A percentile compares a stretch with the other conserved stretches of the same genome.
Conservation (phyloP, 1,284 basidiomycete genomes). For the Pterula multifida region DNA sequence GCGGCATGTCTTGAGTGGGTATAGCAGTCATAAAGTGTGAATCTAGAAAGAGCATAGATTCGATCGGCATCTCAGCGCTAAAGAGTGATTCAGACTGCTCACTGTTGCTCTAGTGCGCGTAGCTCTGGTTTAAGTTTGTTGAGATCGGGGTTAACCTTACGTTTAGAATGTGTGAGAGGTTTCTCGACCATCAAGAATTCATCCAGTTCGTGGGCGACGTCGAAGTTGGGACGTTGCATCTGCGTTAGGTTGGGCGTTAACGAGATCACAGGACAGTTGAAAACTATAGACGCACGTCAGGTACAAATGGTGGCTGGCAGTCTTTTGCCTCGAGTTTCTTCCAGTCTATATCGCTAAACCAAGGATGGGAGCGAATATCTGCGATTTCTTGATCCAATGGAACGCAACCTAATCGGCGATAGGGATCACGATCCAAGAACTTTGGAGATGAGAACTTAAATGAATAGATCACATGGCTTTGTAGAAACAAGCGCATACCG, state of each 20-base stretch:
- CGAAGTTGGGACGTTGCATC: constrained; percentile 97
- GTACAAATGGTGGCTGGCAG: constrained; percentile 78
- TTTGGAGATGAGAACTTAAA: constrained; percentile 19
- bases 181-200: constrained; percentile 95
- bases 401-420: constrained; percentile 74
- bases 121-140: constrained; percentile 82
- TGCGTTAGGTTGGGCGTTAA: too few relatives aligned
- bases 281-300: constrained; percentile 63
- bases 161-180: constrained; percentile 87
- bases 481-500: constrained; percentile 29
- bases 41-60: constrained; percentile 27
- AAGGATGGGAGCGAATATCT: constrained; percentile 72
- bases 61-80: constrained; percentile 1
- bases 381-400: constrained; percentile 64
- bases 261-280: constrained; percentile 7
- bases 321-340: constrained; percentile 72
- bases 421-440: constrained; percentile 80
- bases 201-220: constrained; percentile 97
- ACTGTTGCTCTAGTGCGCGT: constrained; percentile 98
- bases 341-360: constrained; percentile 88
- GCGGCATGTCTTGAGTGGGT: constrained; percentile 74
- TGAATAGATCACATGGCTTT: constrained; percentile 18
- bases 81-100: too few relatives aligned
- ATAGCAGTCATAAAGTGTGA: constrained; percentile 76
- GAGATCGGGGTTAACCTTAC: constrained; percentile 78